Evolutionary conservation across 306 rosid species (phyloP).

Genomic region (Prunus kanzakura): DNA sequence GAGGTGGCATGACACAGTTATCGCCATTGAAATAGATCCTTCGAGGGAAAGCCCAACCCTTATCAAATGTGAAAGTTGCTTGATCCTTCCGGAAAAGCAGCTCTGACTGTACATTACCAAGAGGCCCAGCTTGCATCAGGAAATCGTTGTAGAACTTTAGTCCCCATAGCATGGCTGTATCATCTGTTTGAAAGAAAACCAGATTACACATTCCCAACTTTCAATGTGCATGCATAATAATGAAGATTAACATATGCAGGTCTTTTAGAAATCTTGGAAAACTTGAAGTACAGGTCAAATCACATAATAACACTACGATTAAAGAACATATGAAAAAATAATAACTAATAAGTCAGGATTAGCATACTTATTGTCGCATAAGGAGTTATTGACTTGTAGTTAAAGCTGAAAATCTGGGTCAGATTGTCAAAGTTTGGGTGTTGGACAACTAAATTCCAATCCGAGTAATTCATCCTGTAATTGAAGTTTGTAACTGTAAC

Average conservation of each 20-base stretch:
- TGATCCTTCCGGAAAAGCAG: slow-evolving; percentile 64
- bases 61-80: slow-evolving; percentile 68
- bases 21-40: slow-evolving; percentile 91
- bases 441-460: slow-evolving; percentile 81
- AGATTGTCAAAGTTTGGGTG: slow-evolving; percentile 93
- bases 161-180: slow-evolving; percentile 94
- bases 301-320: not conserved
- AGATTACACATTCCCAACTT: not conserved
- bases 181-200: slow-evolving; percentile 60
- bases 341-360: not conserved
- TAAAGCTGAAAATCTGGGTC: slow-evolving; percentile 81
- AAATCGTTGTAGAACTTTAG: slow-evolving; percentile 81
- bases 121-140: slow-evolving; percentile 69
- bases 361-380: slow-evolving; percentile 73
- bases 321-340: not conserved
- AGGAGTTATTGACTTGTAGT: slow-evolving; percentile 63
- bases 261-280: not conserved
- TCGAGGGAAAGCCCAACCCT: slow-evolving; percentile 94
- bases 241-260: not conserved
- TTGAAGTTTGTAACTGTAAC: slow-evolving; percentile 81
- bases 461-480: slow-evolving; percentile 67
- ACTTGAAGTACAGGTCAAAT: not conserved
- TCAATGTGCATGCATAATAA: not conserved
- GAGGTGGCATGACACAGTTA: slow-evolving; percentile 90
- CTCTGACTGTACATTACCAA: slow-evolving; percentile 88